A percentile compares a stretch with the other conserved stretches of the same genome.
phyloP scores from a whole-genome alignment of 2,329 filamentous ascomycete genomes.

The Orbilia quercus region DNA sequence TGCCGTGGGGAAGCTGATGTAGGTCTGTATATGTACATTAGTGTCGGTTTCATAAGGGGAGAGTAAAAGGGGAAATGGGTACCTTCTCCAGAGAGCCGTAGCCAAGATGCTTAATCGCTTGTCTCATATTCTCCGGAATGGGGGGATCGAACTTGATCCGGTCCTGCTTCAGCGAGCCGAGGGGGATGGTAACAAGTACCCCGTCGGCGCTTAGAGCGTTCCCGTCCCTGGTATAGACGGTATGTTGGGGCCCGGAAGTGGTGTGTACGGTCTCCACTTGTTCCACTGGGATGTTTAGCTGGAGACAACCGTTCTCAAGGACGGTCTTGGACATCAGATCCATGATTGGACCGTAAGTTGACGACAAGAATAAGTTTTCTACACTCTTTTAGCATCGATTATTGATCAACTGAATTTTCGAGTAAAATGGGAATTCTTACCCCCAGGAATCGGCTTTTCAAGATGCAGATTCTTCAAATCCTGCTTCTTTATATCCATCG shows the following conservation, averaged over 20 bases:
- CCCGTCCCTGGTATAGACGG: slow-evolving; percentile 61
- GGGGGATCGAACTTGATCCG: slow-evolving; percentile 71
- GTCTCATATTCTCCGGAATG: slow-evolving; percentile 69
- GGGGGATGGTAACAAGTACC: slow-evolving; percentile 74
- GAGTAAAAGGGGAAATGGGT: no score
- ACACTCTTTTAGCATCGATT: neutral
- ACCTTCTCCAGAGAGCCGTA: slow-evolving; percentile 80
- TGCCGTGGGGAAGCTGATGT: slow-evolving; percentile 76
- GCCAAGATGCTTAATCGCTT: slow-evolving; percentile 73
- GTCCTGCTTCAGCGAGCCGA: slow-evolving; percentile 76
- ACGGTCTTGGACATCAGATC: slow-evolving; percentile 71
- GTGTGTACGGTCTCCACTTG: slow-evolving; percentile 62
- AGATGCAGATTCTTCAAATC: slow-evolving; percentile 82
- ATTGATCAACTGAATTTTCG: slow-evolving; percentile 12
- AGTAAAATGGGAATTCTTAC: slow-evolving; percentile 64
- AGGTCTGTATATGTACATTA: slow-evolving; percentile 65
- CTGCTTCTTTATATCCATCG: slow-evolving; percentile 72
- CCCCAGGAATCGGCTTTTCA: slow-evolving; percentile 80
- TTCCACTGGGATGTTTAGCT: slow-evolving; percentile 66
- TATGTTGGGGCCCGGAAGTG: slow-evolving; percentile 33
- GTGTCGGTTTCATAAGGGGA: no score
- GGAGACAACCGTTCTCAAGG: slow-evolving; percentile 69
- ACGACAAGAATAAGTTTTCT: slow-evolving; percentile 70
- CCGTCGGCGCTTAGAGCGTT: slow-evolving; percentile 66
- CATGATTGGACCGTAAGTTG: slow-evolving; percentile 72